Evolutionary conservation across 2,329 filamentous ascomycete species (phyloP).

Genomic region (Orbilia quercus): DNA sequence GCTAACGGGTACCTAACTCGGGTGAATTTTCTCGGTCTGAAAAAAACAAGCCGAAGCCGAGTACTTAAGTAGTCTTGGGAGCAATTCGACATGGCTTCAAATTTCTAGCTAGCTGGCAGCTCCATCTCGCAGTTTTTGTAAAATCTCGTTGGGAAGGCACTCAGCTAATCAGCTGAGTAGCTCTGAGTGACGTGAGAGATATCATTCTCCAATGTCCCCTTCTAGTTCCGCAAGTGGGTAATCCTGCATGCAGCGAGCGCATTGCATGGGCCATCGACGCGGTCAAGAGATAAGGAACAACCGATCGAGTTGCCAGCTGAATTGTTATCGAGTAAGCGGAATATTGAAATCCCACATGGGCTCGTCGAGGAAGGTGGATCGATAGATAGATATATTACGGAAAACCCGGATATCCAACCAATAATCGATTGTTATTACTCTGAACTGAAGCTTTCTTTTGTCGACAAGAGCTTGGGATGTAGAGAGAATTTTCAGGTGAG

Average conservation of each 20-base stretch:
- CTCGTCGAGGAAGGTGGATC: slow-evolving; percentile 19
- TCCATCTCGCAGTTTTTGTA: not conserved
- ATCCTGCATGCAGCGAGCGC: slow-evolving; percentile 27
- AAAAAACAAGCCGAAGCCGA: not conserved
- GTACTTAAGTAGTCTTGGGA: not conserved
- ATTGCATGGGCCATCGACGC: not conserved
- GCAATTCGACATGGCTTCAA: not conserved
- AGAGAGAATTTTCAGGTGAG: slow-evolving; percentile 3
- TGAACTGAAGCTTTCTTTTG: not conserved
- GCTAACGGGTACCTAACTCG: not conserved
- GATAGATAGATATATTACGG: no score
- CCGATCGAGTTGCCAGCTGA: not conserved
- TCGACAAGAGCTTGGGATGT: not conserved
- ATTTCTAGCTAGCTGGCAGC: slow-evolving; percentile 19
- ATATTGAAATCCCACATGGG: not conserved
- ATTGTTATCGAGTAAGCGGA: slow-evolving; percentile 38
- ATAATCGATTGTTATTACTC: not conserved
- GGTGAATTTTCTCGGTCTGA: not conserved
- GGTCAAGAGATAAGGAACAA: slow-evolving; percentile 32
- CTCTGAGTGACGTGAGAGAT: slow-evolving; percentile 21
- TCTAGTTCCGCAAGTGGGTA: slow-evolving; percentile 24
- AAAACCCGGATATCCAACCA: not conserved
- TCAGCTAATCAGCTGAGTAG: not conserved
- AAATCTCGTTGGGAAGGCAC: slow-evolving; percentile 9
- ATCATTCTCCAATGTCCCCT: not conserved